Base-by-base conservation (phyloP, 257 asterid genomes). In the Phtheirospermum japonicum region DNA sequence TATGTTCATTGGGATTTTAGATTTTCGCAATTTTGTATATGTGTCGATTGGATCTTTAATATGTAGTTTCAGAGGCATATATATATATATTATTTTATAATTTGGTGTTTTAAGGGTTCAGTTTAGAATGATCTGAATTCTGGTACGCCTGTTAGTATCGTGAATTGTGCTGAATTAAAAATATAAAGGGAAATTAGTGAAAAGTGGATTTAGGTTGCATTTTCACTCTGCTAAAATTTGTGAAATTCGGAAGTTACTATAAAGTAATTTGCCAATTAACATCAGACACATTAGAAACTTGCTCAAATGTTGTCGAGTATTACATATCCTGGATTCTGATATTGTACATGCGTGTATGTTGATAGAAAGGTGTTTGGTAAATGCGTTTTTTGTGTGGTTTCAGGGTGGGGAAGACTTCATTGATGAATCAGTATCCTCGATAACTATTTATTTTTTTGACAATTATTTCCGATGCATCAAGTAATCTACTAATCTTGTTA, bases 331-430 rank as follows among this genome's bases (percentile, higher is more conserved):
- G 28, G 28, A 23, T 23, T 23, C 28, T 23, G 28, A 23, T 23
- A 23, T 23, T 1, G 28, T 23, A 3, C 59, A 18, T 7, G 9
- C 53, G 40, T 42, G 1, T 32, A 32, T 62, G 39, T 9, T 45
- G 16, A 14, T 4, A 6, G 42, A 36, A 36, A 23, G 42, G 42
- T 36, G 42, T 36, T 6, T 56, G 51, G 62, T 66, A 34, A 59
- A 49, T 59, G 9, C 17, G 31, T 46, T 64, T 23, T 68, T 2
- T 64, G 67, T 67, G 49, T 75, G 50, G 57, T 67, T 77, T 82
- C 89, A 92, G 99, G 87, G 99, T 92, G 58, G 99, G 99, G 65
- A 92, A 92, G 82, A 92, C 99, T 51, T 92, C 96, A 18, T 76
- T 92, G 89, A 92, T 92, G 99, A 92, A 92, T 76, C 99, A 92